These are phyloP conservation scores for Tripterygium wilfordii DNA, from an alignment of 177 flowering plant genomes.

Conservation along the genomic window DNA sequence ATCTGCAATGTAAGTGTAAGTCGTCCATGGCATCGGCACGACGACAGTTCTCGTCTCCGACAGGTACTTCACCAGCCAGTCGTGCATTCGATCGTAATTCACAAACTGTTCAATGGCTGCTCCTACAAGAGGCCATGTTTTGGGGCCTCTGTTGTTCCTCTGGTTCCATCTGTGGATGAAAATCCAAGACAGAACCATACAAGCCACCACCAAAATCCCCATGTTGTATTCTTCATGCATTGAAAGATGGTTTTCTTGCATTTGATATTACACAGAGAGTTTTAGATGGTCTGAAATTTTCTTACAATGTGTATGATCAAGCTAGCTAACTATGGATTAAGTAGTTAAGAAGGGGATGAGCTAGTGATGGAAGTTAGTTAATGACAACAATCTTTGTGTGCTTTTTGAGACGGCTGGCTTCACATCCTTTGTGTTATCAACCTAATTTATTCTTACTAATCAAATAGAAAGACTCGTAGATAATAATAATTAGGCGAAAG, in stretches of 20 bases:
- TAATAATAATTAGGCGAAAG: no score
- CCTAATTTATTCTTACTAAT: no score
- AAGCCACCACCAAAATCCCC: constrained; percentile 23
- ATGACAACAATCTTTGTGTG: no score
- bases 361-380: no score
- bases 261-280: not conserved
- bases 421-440: no score
- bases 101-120: constrained; percentile 66
- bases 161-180: constrained; percentile 67
- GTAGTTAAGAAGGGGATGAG: no score
- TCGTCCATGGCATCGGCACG: constrained; percentile 77
- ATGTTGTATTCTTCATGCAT: constrained; percentile 18
- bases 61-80: constrained; percentile 72
- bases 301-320: no score
- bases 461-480: no score
- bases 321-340: no score
- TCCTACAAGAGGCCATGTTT: constrained; percentile 89
- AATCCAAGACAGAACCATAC: constrained; percentile 50
- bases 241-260: no score
- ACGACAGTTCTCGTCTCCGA: constrained; percentile 50
- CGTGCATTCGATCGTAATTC: constrained; percentile 83
- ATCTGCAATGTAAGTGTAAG: constrained; percentile 85
- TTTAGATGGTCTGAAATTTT: no score
- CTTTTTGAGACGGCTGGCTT: no score
- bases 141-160: constrained; percentile 68